Evolutionary conservation across 805 yeast genomes (phyloP), one percentile per base, ranked within the genome.

Genomic region (Lachancea waltii): DNA sequence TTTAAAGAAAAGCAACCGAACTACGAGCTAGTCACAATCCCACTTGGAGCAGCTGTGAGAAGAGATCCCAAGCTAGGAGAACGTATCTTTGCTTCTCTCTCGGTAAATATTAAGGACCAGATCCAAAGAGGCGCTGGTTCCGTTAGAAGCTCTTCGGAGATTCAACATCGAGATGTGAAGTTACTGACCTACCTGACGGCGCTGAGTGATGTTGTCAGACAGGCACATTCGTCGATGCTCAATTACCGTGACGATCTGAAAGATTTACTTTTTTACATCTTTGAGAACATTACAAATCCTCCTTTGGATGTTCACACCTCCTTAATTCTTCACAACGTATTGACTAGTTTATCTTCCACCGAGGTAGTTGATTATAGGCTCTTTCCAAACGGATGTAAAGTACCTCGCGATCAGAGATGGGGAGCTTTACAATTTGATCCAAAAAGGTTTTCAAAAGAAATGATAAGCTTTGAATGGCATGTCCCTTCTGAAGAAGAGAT

Each of bases 81-180:
- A 4, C 39, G 38, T n/a, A 46, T 63, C 9, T 59, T 64, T 37
- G 35, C 45, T 1, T 43, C 41, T 7, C 37, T 66, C 18, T 45
- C 54, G n/a, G 44, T 65, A 4, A 70, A 70, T 36, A 77, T 89
- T 18, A 64, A 68, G 25, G 75, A 70, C 23, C 95, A 90, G 53
- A 68, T 90, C 15, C 64, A 64, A 8, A 85, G 79, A 46, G 83
- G 89, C 46, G 97, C 97, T 0, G 97, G 97, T 3, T 61, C 73
- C 1, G 65, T 79, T 0, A 72, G 95, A 55, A 76, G 68, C 4
- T 75, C 81, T 0, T 65, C 72, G 5, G 89, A 82, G 21, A 68
- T 82, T 18, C 68, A 78, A 19, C 84, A 84, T n/a, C 70, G 87
- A 29, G 97, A 92, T 58, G 81, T 80, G 21, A 73, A 79, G 14